Conservation (phyloP, 2,329 filamentous ascomycete species). For the Phaeoacremonium minimum region DNA sequence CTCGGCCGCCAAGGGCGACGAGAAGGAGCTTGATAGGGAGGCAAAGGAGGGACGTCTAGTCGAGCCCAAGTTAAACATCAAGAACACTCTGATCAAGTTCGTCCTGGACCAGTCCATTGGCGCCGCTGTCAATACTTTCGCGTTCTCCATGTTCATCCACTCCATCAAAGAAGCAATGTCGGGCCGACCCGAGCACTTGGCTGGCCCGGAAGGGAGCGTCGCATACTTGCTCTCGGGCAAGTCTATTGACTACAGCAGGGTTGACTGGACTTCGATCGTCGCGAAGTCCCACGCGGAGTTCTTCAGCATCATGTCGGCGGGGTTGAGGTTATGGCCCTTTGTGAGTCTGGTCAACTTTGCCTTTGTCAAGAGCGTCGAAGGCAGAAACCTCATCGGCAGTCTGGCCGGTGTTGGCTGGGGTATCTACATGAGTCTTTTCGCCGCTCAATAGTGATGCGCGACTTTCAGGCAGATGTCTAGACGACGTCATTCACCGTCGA, state of each 20-base stretch:
- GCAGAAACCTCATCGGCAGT: slow-evolving; percentile 61
- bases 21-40: slow-evolving; percentile 43
- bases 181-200: slow-evolving; percentile 28
- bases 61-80: slow-evolving; percentile 50
- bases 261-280: slow-evolving; percentile 40
- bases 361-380: slow-evolving; percentile 58
- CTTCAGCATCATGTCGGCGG: slow-evolving; percentile 60
- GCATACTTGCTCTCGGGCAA: slow-evolving; percentile 29
- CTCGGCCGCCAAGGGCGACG: slow-evolving; percentile 32
- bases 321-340: slow-evolving; percentile 66
- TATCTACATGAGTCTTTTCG: slow-evolving; percentile 62
- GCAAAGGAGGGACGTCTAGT: slow-evolving; percentile 30
- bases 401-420: slow-evolving; percentile 68
- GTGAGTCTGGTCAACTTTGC: slow-evolving; percentile 66
- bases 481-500: too few relatives aligned
- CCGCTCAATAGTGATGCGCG: too few relatives aligned
- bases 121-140: slow-evolving; percentile 58
- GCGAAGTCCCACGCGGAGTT: slow-evolving; percentile 50
- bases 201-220: slow-evolving; percentile 22
- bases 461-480: too few relatives aligned
- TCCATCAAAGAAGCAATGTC: slow-evolving; percentile 49
- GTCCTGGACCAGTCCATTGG: slow-evolving; percentile 65
- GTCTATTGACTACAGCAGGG: slow-evolving; percentile 37
- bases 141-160: slow-evolving; percentile 58
- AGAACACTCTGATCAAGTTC: slow-evolving; percentile 65